phyloP scores from a whole-genome alignment of 148 eudicot species.

The Camellia sinensis region DNA sequence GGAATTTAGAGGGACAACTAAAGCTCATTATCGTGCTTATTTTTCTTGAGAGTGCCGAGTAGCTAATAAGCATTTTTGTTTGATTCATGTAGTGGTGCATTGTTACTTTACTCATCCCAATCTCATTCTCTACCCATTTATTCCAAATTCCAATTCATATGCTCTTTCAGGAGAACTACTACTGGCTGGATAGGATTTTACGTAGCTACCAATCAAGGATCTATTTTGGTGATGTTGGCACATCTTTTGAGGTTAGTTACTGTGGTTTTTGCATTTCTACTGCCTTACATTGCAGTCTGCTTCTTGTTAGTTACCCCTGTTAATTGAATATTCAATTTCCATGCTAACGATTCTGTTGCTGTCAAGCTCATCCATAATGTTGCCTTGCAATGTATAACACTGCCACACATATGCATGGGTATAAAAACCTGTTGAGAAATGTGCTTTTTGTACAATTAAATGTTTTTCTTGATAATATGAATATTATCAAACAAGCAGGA shows the following conservation, averaged over 20 bases:
- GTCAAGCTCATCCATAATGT: no score
- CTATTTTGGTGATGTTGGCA: constrained; percentile 42
- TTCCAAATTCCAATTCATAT: neutral
- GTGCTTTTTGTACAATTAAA: no score
- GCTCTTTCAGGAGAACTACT: constrained; percentile 62
- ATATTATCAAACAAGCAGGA: no score
- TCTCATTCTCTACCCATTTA: neutral
- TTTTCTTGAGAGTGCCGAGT: neutral
- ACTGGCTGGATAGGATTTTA: constrained; percentile 80
- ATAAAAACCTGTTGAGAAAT: neutral
- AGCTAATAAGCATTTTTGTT: neutral
- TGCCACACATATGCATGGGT: neutral
- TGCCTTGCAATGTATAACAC: constrained; percentile 32
- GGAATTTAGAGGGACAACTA: neutral
- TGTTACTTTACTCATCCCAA: no score
- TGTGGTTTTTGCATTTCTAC: no score
- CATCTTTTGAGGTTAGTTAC: no score
- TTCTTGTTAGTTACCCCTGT: no score
- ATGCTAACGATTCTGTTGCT: no score
- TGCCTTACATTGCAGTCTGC: no score
- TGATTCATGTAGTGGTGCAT: no score
- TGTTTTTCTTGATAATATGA: no score
- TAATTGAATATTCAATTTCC: no score
- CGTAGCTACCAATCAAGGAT: constrained; percentile 86
- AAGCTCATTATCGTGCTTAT: neutral